These are phyloP conservation scores for Corylus americana DNA, from an alignment of 306 rosid species.

Conservation along the genomic window DNA sequence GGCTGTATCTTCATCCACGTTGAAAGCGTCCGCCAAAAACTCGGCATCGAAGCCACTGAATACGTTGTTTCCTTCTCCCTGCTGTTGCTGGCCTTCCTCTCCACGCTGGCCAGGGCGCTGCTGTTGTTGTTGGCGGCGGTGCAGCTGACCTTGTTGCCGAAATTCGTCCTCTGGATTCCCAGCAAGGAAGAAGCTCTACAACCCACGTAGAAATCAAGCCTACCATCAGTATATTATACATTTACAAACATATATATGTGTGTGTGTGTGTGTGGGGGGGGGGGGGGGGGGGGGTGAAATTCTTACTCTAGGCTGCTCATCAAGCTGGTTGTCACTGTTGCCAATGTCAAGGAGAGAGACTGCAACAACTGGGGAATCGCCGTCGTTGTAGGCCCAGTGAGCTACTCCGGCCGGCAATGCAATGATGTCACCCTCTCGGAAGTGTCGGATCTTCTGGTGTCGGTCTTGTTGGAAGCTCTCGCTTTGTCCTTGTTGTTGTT, in stretches of 20 bases:
- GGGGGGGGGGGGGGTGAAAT: not conserved
- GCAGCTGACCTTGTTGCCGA: constrained; percentile 5
- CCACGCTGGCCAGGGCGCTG: not conserved
- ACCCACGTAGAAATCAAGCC: not conserved
- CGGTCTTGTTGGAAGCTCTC: constrained; percentile 21
- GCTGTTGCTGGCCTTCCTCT: not conserved
- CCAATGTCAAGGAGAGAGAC: constrained; percentile 46
- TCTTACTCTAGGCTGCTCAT: constrained; percentile 52
- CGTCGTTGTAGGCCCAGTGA: constrained; percentile 45
- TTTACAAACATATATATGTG: not conserved
- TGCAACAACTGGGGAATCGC: constrained; percentile 28
- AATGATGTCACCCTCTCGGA: constrained; percentile 40
- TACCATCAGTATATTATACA: not conserved
- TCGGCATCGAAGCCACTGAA: constrained; percentile 40
- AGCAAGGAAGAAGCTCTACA: constrained; percentile 62
- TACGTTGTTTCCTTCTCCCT: constrained; percentile 33
- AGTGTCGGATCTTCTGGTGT: constrained; percentile 39
- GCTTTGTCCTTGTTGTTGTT: not conserved
- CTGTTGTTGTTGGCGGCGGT: constrained; percentile 2
- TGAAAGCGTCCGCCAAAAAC: constrained; percentile 41
- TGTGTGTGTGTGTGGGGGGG: too few relatives aligned
- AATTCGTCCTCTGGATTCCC: constrained; percentile 60
- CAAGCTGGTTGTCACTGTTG: constrained; percentile 63
- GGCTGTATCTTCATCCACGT: constrained; percentile 28
- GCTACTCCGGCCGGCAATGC: constrained; percentile 50